A percentile compares a stretch with the other conserved stretches of the same genome.
Evolutionary conservation across 352 stramenopile species (phyloP).

Genomic region (Phytophthora multivora): DNA sequence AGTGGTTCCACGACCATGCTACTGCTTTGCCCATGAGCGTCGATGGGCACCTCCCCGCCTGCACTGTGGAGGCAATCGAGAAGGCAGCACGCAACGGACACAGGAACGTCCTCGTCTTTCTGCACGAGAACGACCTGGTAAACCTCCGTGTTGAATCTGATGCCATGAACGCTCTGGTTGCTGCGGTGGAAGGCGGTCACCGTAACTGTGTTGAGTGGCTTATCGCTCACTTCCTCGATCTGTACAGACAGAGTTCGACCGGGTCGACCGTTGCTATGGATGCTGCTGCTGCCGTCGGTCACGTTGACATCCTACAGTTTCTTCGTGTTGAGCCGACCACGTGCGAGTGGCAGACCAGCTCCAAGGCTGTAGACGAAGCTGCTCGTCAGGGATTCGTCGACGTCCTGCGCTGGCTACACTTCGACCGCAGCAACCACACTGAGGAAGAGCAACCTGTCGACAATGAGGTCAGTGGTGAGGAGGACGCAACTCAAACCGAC

Average conservation of each 20-base stretch:
- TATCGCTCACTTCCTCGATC: conserved; percentile 44
- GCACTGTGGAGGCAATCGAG: conserved; percentile 59
- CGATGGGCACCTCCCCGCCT: conserved; percentile 52
- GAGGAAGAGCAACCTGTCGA: conserved; percentile 26
- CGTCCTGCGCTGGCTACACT: conserved; percentile 63
- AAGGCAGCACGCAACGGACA: conserved; percentile 75
- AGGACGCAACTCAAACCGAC: conserved; percentile 11
- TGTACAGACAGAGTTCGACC: conserved; percentile 38
- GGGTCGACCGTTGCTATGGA: conserved; percentile 55
- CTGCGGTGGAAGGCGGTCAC: conserved; percentile 58
- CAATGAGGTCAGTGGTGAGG: conserved; percentile 17
- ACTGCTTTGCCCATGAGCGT: conserved; percentile 60
- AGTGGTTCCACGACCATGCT: conserved; percentile 70
- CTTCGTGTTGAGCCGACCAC: conserved; percentile 45
- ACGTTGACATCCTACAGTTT: conserved; percentile 65
- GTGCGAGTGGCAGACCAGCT: conserved; percentile 51
- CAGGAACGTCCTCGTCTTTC: conserved; percentile 56
- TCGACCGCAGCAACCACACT: conserved; percentile 24
- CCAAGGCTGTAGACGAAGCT: conserved; percentile 63
- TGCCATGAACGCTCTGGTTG: conserved; percentile 62
- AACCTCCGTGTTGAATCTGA: conserved; percentile 42
- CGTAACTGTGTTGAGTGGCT: conserved; percentile 64
- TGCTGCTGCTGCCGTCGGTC: conserved; percentile 48
- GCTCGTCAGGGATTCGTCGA: conserved; percentile 55
- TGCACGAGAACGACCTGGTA: conserved; percentile 62